These are phyloP conservation scores for Globisporangium viniferum DNA, from an alignment of 352 stramenopile genomes.

Conservation along the genomic window DNA sequence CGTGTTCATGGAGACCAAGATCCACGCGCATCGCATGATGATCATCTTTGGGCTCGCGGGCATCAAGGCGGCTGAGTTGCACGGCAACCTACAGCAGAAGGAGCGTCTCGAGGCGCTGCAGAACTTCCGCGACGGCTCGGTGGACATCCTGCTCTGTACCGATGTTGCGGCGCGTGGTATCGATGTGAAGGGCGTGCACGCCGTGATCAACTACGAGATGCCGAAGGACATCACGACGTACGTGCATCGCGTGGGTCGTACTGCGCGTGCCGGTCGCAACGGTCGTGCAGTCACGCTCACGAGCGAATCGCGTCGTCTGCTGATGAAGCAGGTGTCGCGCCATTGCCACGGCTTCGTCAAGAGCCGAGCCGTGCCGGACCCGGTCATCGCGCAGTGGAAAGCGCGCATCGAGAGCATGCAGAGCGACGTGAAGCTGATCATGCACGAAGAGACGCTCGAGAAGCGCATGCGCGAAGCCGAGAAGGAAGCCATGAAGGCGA, in stretches of 20 bases:
- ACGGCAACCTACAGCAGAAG: conserved; percentile 97
- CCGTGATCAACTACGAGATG: conserved; percentile 99
- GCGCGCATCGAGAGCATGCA: conserved; percentile 83
- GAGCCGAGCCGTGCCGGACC: conserved; percentile 84
- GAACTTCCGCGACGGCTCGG: conserved; percentile 92
- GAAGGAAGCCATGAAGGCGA: conserved; percentile 85
- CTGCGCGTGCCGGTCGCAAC: conserved; percentile 95
- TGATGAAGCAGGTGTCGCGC: conserved; percentile 94
- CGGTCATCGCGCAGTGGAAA: conserved; percentile 87
- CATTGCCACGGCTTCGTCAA: conserved; percentile 90
- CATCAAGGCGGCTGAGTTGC: conserved; percentile 96
- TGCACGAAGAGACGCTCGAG: conserved; percentile 88
- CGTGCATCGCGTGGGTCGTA: conserved; percentile 98
- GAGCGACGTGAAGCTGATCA: conserved; percentile 68
- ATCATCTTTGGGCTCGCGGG: conserved; percentile 95
- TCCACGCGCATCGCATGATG: conserved; percentile 94
- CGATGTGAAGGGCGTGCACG: conserved; percentile 96
- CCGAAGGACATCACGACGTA: conserved; percentile 97
- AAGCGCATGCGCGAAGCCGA: conserved; percentile 88
- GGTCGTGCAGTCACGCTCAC: conserved; percentile 87
- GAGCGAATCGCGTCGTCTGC: conserved; percentile 84
- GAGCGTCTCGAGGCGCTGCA: conserved; percentile 96
- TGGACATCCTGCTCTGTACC: conserved; percentile 97
- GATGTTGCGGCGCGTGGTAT: conserved; percentile 98
- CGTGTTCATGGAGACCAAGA: conserved; percentile 99